Base-by-base conservation (phyloP, 1,139 yeast genomes). In the Candida tetrigidarum region DNA sequence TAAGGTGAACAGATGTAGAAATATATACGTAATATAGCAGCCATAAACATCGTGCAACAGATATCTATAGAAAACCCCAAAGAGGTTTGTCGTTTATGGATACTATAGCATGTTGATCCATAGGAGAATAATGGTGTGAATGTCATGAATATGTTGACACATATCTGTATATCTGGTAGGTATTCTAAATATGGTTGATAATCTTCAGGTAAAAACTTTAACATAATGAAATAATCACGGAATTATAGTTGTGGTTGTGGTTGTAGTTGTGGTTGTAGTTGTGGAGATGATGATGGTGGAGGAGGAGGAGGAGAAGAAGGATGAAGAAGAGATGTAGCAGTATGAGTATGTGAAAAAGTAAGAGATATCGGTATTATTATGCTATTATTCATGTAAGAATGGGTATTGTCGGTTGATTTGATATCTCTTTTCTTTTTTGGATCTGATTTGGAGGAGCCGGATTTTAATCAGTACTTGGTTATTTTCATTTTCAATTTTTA, bases 21-120 rank as follows among this genome's bases (percentile, higher is more conserved):
- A 44, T 83, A 80, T 16, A 91, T 83, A 50, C 96, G 74, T 36
- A 90, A 66, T 4, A 84, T 80, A 39, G 90, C 80, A 1, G 96
- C 86, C 55, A 89, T 74, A 49, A 91, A 64, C 96, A 91, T 90
- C 9, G 96, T 88, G 12, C 92, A 93, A 66, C 97, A 91, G 11
- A 91, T 86, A 63, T 91, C 97, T 18, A 90, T 73, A 6, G 95
- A 84, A 60, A 90, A 90, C 23, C 97, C 97, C 27, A 79, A 74
- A 2, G 93, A 80, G 1, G 91, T 77, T 58, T 81, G 71, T 36
- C 80, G 78, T 41, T 75, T 70, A 54, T 82, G 76, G 12, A 91
- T 89, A 50, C 87, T 76, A 45, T 81, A 70, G 35, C 91, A 80
- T 0, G 97, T 89, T 19, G 95, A 81, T 2, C 96, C 96, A 58